Evolutionary conservation across 345 rosid genomes (phyloP).

Genomic region (Hevea brasiliensis): DNA sequence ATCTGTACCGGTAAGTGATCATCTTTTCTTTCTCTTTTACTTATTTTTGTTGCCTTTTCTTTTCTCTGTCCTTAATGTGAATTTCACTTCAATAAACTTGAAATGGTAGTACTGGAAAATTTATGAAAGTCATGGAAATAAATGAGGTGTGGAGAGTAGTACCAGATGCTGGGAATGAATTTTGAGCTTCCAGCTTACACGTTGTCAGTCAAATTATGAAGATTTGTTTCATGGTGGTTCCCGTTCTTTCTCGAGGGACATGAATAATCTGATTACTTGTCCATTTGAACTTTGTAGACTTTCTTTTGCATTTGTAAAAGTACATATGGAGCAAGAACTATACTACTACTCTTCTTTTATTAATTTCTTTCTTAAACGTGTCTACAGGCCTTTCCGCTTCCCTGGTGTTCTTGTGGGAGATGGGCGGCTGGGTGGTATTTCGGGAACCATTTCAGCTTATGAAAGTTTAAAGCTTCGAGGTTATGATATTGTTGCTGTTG

Average conservation of each 20-base stretch:
- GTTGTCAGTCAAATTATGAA: not conserved
- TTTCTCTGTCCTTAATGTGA: not conserved
- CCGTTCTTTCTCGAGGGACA: not conserved
- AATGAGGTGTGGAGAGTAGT: no score
- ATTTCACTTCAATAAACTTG: not conserved
- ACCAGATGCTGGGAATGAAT: not conserved
- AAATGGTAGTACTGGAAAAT: not conserved
- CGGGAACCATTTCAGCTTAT: constrained; percentile 90
- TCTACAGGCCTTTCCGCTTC: constrained; percentile 73
- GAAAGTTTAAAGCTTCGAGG: constrained; percentile 82
- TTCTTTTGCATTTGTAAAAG: no score
- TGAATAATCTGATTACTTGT: not conserved
- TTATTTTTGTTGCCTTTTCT: not conserved
- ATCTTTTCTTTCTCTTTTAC: not conserved
- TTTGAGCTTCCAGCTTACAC: not conserved
- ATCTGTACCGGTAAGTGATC: constrained; percentile 63
- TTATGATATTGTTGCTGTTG: constrained; percentile 78
- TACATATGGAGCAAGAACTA: not conserved
- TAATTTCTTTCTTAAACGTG: constrained; percentile 13
- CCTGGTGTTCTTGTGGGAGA: constrained; percentile 97
- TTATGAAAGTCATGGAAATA: no score
- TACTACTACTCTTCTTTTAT: not conserved
- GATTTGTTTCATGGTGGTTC: not conserved
- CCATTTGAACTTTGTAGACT: not conserved
- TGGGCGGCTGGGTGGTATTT: constrained; percentile 91